These are phyloP conservation scores for Pyricularia pennisetigena DNA, from an alignment of 2,329 filamentous ascomycete species.

Conservation along the genomic window DNA sequence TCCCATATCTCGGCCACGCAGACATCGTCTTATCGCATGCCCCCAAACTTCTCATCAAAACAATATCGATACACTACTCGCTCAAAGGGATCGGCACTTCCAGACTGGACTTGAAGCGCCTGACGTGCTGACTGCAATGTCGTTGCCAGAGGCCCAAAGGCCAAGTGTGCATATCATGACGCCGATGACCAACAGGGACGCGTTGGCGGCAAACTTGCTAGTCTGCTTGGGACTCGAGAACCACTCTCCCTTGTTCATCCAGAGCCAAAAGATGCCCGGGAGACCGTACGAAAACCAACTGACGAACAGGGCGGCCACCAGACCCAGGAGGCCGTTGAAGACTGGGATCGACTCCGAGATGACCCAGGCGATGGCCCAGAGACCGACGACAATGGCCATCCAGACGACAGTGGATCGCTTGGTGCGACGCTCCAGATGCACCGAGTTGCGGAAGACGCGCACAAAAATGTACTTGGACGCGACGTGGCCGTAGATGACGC, in stretches of 20 bases:
- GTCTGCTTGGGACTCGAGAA: constrained; percentile 21
- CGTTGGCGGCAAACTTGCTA: constrained; percentile 21
- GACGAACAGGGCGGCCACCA: constrained; percentile 54
- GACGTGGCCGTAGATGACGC: constrained; percentile 60
- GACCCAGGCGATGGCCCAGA: constrained; percentile 55
- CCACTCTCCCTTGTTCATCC: constrained; percentile 32
- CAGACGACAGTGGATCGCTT: constrained; percentile 43
- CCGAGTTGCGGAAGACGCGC: constrained; percentile 50
- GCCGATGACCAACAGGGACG: constrained; percentile 21
- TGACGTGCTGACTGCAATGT: constrained; percentile 14
- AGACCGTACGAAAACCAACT: constrained; percentile 55
- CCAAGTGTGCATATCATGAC: constrained; percentile 26
- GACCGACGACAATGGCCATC: constrained; percentile 40
- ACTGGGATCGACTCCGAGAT: constrained; percentile 61
- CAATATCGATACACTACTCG: not conserved
- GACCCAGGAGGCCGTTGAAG: constrained; percentile 54
- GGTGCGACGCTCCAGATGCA: constrained; percentile 41
- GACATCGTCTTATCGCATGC: not conserved
- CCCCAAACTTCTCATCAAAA: not conserved
- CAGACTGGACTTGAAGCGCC: not conserved
- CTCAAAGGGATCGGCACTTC: not conserved
- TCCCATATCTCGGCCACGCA: not conserved
- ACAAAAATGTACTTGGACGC: constrained; percentile 57
- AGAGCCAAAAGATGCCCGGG: constrained; percentile 37
- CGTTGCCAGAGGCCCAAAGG: constrained; percentile 27